These are phyloP conservation scores for Chrysanthemum seticuspe DNA, from an alignment of 129 eudicot species.

Conservation along the genomic window DNA sequence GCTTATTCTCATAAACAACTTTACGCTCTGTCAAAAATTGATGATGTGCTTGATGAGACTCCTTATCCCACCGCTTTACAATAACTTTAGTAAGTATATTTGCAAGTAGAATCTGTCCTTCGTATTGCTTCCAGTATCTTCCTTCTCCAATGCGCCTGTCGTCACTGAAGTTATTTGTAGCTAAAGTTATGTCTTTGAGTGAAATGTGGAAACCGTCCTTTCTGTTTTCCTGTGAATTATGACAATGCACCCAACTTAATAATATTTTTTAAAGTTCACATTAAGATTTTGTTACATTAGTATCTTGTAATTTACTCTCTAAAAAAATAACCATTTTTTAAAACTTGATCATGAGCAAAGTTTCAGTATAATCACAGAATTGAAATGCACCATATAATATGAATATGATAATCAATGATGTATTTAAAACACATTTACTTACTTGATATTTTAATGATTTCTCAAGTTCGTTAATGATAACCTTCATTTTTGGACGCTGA, in stretches of 20 bases:
- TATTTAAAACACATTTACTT: too few relatives aligned
- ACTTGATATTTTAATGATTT: too few relatives aligned
- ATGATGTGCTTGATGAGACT: background rate
- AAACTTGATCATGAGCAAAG: too few relatives aligned
- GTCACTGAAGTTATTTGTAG: background rate
- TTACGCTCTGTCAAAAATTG: background rate
- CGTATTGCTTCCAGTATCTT: background rate
- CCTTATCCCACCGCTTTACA: background rate
- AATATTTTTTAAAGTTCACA: too few relatives aligned
- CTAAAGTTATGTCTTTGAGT: background rate
- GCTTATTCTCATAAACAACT: background rate
- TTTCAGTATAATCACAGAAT: too few relatives aligned
- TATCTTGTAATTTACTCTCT: too few relatives aligned
- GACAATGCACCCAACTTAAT: background rate
- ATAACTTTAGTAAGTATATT: background rate
- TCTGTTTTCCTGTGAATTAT: background rate
- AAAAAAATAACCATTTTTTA: too few relatives aligned
- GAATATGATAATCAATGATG: too few relatives aligned
- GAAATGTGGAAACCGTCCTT: background rate
- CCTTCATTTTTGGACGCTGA: too few relatives aligned
- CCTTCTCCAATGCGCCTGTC: background rate
- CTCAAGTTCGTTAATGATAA: too few relatives aligned
- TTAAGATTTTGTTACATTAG: too few relatives aligned
- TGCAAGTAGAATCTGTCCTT: background rate
- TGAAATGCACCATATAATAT: too few relatives aligned